Evolutionary conservation across 2,329 filamentous ascomycete species (phyloP).

Genomic region (Ascochyta viciae-villosae): DNA sequence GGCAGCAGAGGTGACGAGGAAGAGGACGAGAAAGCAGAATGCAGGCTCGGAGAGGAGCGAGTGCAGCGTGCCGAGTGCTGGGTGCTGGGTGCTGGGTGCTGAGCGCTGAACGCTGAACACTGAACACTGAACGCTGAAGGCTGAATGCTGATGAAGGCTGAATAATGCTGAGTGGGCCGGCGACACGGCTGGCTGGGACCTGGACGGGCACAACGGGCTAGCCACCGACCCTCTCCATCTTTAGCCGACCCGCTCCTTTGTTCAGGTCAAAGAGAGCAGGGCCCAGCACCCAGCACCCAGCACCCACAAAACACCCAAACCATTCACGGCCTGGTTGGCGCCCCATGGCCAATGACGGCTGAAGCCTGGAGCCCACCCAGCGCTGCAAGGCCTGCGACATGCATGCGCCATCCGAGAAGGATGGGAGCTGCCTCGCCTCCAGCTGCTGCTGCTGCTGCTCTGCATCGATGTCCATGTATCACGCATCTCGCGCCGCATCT

Average conservation of each 20-base stretch:
- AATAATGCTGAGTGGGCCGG: conserved; percentile 12
- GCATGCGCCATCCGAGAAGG: conserved; percentile 12
- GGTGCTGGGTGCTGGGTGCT: too few species aligned
- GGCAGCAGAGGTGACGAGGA: conserved; percentile 1
- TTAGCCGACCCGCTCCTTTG: conserved; percentile 23
- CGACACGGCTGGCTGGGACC: conserved; percentile 8
- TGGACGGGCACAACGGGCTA: conserved; percentile 11
- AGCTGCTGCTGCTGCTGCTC: conserved; percentile 2
- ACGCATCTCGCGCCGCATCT: background rate
- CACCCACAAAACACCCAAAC: background rate
- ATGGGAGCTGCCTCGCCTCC: conserved; percentile 4
- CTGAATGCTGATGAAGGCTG: too few species aligned
- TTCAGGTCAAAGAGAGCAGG: background rate
- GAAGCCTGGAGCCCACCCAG: background rate
- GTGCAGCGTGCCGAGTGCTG: background rate
- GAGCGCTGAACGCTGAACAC: too few species aligned
- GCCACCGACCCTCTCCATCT: conserved; percentile 4
- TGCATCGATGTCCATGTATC: background rate
- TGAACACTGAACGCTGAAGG: too few species aligned
- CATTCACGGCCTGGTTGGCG: conserved; percentile 4
- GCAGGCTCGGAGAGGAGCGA: background rate
- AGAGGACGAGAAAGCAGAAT: background rate
- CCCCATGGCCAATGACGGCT: conserved; percentile 2
- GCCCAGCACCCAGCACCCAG: too few species aligned
- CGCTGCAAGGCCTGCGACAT: conserved; percentile 11